These are phyloP conservation scores for Scheffersomyces titani DNA, from an alignment of 1,139 yeast genomes.

Conservation along the genomic window DNA sequence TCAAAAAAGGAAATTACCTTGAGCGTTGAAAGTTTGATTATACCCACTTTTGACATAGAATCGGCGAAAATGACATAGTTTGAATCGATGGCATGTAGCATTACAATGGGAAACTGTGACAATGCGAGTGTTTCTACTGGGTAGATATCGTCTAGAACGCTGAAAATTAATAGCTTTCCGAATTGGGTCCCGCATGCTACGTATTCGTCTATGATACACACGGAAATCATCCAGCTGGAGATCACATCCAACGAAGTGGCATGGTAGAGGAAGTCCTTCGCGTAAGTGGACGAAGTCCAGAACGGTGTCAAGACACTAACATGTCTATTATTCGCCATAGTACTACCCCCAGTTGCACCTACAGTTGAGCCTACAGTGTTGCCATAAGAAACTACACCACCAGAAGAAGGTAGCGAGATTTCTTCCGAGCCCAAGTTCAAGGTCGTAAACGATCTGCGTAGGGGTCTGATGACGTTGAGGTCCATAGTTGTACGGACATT, in stretches of 20 bases:
- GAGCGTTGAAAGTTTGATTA: slow-evolving; percentile 23
- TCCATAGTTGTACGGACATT: not conserved
- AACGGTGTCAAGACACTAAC: slow-evolving; percentile 19
- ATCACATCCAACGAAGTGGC: slow-evolving; percentile 19
- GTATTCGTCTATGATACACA: slow-evolving; percentile 14
- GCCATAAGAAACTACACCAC: not conserved
- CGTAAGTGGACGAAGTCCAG: slow-evolving; percentile 21
- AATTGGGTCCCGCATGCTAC: slow-evolving; percentile 35
- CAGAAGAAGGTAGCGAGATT: not conserved
- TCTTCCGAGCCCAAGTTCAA: slow-evolving; percentile 7
- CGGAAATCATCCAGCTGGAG: slow-evolving; percentile 23
- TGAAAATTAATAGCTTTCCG: slow-evolving; percentile 29
- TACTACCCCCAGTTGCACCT: not conserved
- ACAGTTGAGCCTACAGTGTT: not conserved
- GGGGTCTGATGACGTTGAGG: slow-evolving; percentile 2
- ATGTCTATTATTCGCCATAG: slow-evolving; percentile 14
- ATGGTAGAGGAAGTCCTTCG: slow-evolving; percentile 18
- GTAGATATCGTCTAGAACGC: slow-evolving; percentile 15
- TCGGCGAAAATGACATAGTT: slow-evolving; percentile 28
- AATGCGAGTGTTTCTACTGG: slow-evolving; percentile 16
- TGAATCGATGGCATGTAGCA: slow-evolving; percentile 19
- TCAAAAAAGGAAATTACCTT: slow-evolving; percentile 20
- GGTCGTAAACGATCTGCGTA: slow-evolving; percentile 13
- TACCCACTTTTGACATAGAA: slow-evolving; percentile 33
- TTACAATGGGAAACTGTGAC: slow-evolving; percentile 31